Evolutionary conservation across 2,329 filamentous ascomycete species (phyloP), one percentile per base, ranked within the genome.

Genomic region (Aspergillus costaricaensis): DNA sequence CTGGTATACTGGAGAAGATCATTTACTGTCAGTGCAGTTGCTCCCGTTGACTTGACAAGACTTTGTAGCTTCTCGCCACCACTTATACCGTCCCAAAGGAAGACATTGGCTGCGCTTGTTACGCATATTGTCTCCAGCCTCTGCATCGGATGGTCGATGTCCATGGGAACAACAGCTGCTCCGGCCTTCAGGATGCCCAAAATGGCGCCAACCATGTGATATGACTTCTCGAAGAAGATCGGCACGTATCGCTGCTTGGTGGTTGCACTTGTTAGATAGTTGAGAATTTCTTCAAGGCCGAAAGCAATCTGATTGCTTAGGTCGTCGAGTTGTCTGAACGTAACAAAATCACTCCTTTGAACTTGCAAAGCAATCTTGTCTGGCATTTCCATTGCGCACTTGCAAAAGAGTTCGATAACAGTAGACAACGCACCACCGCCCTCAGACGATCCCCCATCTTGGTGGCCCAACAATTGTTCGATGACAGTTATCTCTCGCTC

Each of bases 301-400:
- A 15, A 2, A 9, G 57, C 32, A 25, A 60, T 15, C 0, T 38
- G 19, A 14, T 38, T 44, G 12, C 47, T 52, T 2, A 27, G 25
- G 2, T 38, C 19, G 2, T 56, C 48, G 5, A 60, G 47, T 41
- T 60, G 32, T 15, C 19, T 48, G 48, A 56, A 60, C 9, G 58
- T 60, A 12, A 57, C 12, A 47, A 52, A 56, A 15, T 52, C 17
- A 4, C 38, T 56, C n/a, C 30, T n/a, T 48, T 60, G 52, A 38
- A 60, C 44, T 19, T 60, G 58, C 1, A 60, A 23, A n/a, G 58
- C 58, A 30, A 60, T 60, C 27, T 60, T 60, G 2, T 60, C 19
- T n/a, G 58, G 58, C 19, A 39, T 44, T 5, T 21, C 25, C 12
- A n/a, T 12, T 32, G 58, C 48, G n/a, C 56, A 53, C 7, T 21